These are phyloP conservation scores for Phytophthora parvispora DNA, from an alignment of 352 stramenopile genomes.

Conservation along the genomic window DNA sequence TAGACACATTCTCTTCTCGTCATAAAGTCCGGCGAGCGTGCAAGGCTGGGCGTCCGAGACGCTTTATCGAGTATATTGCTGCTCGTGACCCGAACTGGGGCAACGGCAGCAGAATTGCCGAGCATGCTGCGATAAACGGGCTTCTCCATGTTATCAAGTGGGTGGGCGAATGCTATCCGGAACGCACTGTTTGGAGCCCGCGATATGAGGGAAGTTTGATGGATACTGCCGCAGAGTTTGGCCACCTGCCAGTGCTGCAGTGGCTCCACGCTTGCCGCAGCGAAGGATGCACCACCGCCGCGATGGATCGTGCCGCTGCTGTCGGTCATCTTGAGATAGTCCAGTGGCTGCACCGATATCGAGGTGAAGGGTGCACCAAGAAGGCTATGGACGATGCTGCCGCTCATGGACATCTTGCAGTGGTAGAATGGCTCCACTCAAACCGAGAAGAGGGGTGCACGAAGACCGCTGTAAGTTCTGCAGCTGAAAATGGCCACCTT, in stretches of 20 bases:
- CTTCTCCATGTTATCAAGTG: conserved; percentile 23
- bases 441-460: conserved; percentile 13
- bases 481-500: conserved; percentile 21
- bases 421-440: conserved; percentile 21
- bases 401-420: conserved; percentile 11
- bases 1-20: conserved; percentile 19
- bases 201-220: conserved; percentile 9
- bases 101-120: conserved; percentile 12
- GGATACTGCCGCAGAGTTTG: conserved; percentile 26
- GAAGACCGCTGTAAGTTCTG: conserved; percentile 6
- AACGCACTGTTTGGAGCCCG: conserved; percentile 17
- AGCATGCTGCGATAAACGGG: conserved; percentile 6
- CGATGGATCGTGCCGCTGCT: conserved; percentile 24
- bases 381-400: conserved; percentile 24
- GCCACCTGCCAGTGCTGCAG: conserved; percentile 15
- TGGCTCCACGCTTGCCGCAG: conserved; percentile 21
- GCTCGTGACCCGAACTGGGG: conserved; percentile 24
- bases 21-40: conserved; percentile 13
- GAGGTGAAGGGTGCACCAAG: conserved; percentile 23
- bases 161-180: conserved; percentile 14
- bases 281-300: conserved; percentile 16
- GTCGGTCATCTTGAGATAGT: conserved; percentile 19
- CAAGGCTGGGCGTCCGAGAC: background rate
- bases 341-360: conserved; percentile 9
- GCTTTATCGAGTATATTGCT: conserved; percentile 16